phyloP scores from a whole-genome alignment of 768 basidiomycete genomes.

The Amanita rubescens region DNA sequence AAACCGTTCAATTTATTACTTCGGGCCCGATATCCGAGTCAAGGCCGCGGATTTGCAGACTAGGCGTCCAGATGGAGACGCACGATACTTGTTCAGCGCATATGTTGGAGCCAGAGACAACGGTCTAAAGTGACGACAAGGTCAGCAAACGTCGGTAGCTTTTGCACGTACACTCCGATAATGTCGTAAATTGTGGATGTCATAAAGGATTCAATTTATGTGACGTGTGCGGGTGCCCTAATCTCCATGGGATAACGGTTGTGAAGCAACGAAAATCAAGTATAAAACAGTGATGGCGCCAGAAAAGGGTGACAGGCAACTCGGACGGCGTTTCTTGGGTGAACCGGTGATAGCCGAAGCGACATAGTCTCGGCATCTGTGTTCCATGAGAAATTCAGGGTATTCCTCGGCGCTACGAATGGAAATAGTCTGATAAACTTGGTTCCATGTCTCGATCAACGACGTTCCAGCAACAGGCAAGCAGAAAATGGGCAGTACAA shows the following conservation, averaged over 20 bases:
- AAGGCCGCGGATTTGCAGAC: background rate
- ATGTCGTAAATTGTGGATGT: background rate
- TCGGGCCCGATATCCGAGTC: background rate
- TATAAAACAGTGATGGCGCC: background rate
- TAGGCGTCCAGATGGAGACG: no score
- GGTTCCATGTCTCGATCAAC: background rate
- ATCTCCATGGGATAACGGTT: background rate
- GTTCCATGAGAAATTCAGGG: background rate
- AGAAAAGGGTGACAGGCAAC: background rate
- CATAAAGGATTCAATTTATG: background rate
- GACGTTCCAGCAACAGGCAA: background rate
- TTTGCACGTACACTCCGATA: background rate
- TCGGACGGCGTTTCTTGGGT: background rate
- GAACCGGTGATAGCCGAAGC: background rate
- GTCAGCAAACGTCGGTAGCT: no score
- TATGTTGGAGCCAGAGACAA: background rate
- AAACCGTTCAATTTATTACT: background rate
- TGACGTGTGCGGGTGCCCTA: background rate
- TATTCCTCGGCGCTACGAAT: conserved; percentile 2
- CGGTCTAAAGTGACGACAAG: background rate
- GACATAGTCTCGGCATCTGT: background rate
- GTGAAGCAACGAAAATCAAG: background rate
- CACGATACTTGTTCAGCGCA: background rate
- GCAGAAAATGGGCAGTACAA: background rate
- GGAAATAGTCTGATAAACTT: background rate